Evolutionary conservation across 495 filamentous ascomycete species (phyloP).

Genomic region (Aspergillus nidulans): DNA sequence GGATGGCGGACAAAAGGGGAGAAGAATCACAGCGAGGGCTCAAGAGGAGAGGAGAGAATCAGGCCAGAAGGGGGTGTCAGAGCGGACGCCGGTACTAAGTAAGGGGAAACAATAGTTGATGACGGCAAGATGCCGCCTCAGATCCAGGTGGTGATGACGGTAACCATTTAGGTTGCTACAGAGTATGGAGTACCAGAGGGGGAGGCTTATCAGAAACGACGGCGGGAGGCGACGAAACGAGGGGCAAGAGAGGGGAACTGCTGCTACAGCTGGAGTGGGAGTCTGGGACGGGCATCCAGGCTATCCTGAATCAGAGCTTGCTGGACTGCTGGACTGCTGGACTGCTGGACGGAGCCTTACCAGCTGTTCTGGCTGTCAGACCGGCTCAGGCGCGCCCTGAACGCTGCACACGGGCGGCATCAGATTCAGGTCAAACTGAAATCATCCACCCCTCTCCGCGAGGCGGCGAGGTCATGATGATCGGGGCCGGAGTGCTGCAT

Average conservation of each 20-base stretch:
- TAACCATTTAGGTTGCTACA: conserved; percentile 3
- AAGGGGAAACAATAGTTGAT: conserved; percentile 2
- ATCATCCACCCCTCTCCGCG: background rate
- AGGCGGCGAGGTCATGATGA: conserved; percentile 12
- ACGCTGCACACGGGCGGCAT: background rate
- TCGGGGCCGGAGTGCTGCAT: conserved; percentile 1
- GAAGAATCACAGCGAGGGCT: background rate
- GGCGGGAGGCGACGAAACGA: conserved; percentile 19
- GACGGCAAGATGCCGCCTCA: conserved; percentile 15
- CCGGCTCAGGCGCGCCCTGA: no score
- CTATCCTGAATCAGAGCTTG: no score
- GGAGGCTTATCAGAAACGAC: conserved; percentile 28
- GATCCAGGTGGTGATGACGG: conserved; percentile 12
- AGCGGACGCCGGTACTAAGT: background rate
- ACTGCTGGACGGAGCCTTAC: background rate
- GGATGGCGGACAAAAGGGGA: background rate
- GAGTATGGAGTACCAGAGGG: background rate
- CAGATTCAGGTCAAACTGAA: conserved; percentile 1
- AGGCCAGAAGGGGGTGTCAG: background rate
- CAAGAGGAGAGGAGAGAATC: background rate
- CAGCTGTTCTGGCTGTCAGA: no score
- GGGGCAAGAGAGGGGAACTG: conserved; percentile 17
- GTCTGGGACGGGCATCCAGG: no score
- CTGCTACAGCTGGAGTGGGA: no score
- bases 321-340: no score